phyloP scores from a whole-genome alignment of 805 yeast genomes.

The Kazachstania psychrophila region DNA sequence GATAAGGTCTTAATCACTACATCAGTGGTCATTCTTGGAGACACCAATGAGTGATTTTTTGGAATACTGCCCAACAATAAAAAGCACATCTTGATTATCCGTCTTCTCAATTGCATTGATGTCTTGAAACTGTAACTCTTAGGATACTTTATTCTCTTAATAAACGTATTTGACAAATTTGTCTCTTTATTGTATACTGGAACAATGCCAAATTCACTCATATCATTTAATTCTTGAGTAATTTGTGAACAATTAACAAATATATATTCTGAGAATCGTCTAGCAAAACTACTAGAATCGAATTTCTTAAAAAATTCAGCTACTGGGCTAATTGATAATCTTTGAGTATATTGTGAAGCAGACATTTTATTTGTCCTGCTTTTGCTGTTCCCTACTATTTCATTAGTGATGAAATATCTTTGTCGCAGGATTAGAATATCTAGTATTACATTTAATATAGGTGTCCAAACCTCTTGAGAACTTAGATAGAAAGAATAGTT shows the following conservation, averaged over 20 bases:
- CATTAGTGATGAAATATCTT: constrained; percentile 17
- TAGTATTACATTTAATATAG: constrained; percentile 15
- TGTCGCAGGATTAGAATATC: constrained; percentile 20
- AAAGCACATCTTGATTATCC: constrained; percentile 14
- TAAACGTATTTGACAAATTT: constrained; percentile 10
- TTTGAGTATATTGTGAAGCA: constrained; percentile 7
- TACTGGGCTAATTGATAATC: constrained; percentile 17
- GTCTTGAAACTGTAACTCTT: constrained; percentile 8
- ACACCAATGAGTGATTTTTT: constrained; percentile 9
- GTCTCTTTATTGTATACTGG: constrained; percentile 17
- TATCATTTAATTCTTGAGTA: background rate
- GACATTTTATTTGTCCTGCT: background rate
- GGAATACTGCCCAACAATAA: constrained; percentile 15
- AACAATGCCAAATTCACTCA: constrained; percentile 3
- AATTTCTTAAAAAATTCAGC: constrained; percentile 12
- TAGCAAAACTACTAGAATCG: constrained; percentile 11
- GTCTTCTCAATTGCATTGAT: constrained; percentile 18
- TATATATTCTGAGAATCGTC: constrained; percentile 14
- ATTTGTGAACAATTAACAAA: constrained; percentile 11
- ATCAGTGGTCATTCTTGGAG: constrained; percentile 12
- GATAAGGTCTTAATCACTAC: constrained; percentile 10
- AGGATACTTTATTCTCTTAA: constrained; percentile 10
- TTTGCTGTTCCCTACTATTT: constrained; percentile 4
- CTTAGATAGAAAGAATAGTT: constrained; percentile 6
- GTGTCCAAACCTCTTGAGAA: constrained; percentile 22